phyloP scores from a whole-genome alignment of 768 basidiomycete genomes.

The Xanthoconium stramineum region DNA sequence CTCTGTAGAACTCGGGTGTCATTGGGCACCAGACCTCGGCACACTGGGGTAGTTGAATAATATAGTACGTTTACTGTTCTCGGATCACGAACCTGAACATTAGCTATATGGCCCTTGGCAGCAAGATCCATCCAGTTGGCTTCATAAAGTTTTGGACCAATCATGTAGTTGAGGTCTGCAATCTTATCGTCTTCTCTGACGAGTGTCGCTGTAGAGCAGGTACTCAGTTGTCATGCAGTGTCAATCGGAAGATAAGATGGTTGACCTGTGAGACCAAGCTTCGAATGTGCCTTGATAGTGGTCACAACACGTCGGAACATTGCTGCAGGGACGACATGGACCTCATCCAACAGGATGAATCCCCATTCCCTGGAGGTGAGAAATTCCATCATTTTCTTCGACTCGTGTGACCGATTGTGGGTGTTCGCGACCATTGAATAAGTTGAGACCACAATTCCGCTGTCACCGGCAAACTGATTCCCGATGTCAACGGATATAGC shows the following conservation, averaged over 20 bases:
- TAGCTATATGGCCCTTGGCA: conserved; percentile 98
- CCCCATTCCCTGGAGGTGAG: conserved; percentile 98
- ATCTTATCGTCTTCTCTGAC: conserved; percentile 99
- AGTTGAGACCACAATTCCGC: conserved; percentile 97
- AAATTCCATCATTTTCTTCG: conserved; percentile 99
- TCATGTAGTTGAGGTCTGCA: conserved; percentile 97
- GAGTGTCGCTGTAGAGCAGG: conserved; percentile 68
- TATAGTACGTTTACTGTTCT: background rate
- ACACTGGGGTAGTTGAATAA: conserved; percentile 52
- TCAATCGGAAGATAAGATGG: background rate
- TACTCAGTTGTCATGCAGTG: conserved; percentile 1
- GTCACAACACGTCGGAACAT: conserved; percentile 99
- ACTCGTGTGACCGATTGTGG: conserved; percentile 96
- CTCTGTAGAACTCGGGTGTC: conserved; percentile 98
- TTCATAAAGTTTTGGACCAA: conserved; percentile 98
- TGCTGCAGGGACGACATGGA: conserved; percentile 97
- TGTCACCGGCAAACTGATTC: conserved; percentile 87
- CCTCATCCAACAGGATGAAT: conserved; percentile 95
- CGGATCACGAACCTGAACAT: conserved; percentile 79
- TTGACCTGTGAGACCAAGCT: conserved; percentile 92
- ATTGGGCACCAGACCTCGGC: conserved; percentile 99
- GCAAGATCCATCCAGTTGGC: conserved; percentile 99
- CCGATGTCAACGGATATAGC: conserved; percentile 4
- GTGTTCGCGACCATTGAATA: conserved; percentile 99
- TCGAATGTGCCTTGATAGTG: conserved; percentile 98